Evolutionary conservation across 148 eudicot genomes (phyloP), one percentile per base, ranked within the genome.

Genomic region (Nepenthes mirabilis): DNA sequence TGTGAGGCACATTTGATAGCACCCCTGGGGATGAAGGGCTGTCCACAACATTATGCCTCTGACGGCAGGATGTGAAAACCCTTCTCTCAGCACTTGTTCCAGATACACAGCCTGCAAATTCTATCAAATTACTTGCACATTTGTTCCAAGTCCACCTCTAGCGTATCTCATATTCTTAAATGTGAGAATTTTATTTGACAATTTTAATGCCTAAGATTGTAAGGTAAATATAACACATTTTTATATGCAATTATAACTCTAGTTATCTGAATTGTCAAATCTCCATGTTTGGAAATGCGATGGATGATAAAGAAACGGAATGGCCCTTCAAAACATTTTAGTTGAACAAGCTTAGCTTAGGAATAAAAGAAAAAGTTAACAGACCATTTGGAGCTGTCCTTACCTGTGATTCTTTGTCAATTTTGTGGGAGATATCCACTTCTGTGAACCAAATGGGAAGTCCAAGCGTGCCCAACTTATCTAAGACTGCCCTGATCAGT

Each of bases 391-490:
- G 23, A 23, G 23, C 23, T 23, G 23, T 23, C 23, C 23, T 56
- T 57, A 90, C 97, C 87, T 90, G 95, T 23, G 72, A 72, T 65
- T 85, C 70, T 47, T 80, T 62, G 68, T 75, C 80, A 63, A 81
- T 32, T 33, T 63, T 69, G 12, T 68, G 63, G 61, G 81, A 77
- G n/a, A 93, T 79, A 70, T 93, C 98, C 49, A 88, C 84, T 53
- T 88, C 98, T 14, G 98, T 93, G 34, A 93, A 74, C 98, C 95
- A 93, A 62, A 88, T 80, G 1, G 98, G 96, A 60, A 86, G 81
- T 37, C 78, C 75, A 9, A 93, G 73, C 2, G 84, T 86, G 11
- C 81, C 83, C 59, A 93, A 72, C 61, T 93, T 93, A 68, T 93
- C 98, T 11, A 93, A 62, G 40, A 74, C 62, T 34, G 76, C 96